Base-by-base conservation (phyloP, 192 early-diverging fungal genomes). In the Powellomyces hirtus region DNA sequence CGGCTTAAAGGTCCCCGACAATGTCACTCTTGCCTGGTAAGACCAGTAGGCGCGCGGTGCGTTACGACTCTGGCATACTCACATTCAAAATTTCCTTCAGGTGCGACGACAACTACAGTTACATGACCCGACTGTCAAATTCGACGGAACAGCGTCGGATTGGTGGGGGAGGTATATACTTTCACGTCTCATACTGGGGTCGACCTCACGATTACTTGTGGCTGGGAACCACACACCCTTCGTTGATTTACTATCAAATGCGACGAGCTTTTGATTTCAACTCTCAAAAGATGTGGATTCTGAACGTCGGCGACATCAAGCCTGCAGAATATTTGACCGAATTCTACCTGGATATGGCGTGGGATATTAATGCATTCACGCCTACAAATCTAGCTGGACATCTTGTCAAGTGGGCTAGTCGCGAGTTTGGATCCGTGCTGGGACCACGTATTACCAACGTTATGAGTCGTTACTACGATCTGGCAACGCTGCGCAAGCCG, bases 221-320 rank as follows among this genome's bases (percentile, higher is more conserved):
- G 69, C 26, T 71, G 20, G 42, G 26, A 20, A 71, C 29, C 37
- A 71, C 30, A 10, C 69, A 71, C 31, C 0, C 49, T 1, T 35
- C 69, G 6, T 26, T 44, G 1, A 70, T 71, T 22, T 71, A 57
- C 46, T 38, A 71, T 16, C 69, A 71, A 52, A 51, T 71, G 69
- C 59, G 40, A 8, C 49, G 38, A 20, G 59, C 69, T 6, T 33
- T 34, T 22, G 27, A 68, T 6, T 57, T 27, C 36, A 50, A 60
- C 26, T 20, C 66, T 20, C 27, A 51, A 13, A 53, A 55, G 33
- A 22, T 71, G 0, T 71, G 61, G 63, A 52, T 71, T 29, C 49
- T 69, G 30, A 71, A 71, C 40, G 69, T 71, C 34, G 69, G 69
- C 35, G 69, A 71, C 59, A 49, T 71, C 29, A 71, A 71, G 34